Base-by-base conservation (phyloP, 2,329 filamentous ascomycete species). In the Xylaria sp. region DNA sequence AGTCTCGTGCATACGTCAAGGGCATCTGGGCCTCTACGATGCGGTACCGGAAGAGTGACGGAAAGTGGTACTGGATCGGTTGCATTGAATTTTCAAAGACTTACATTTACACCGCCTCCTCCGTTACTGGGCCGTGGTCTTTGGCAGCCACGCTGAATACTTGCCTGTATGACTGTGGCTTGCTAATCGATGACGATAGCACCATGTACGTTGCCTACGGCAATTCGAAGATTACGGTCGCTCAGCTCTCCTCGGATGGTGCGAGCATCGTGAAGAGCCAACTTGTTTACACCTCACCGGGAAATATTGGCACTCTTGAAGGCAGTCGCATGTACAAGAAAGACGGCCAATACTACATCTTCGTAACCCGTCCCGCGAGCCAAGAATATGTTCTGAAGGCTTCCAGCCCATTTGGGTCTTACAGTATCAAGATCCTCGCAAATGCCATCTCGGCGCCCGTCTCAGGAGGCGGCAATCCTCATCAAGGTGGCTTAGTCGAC, bases 131-230 rank as follows among this genome's bases (percentile, higher is more conserved):
- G 0, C 79, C 80, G 0, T 85, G 81, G 81, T 75, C 60, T n/a
- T 72, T 78, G 40, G 63, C 66, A 33, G 74, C 72, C 13, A 72
- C 72, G 10, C 54, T 29, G 49, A 72, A 71, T 1, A 76, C 69
- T 1, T 87, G 84, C 71, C 85, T 84, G 68, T 87, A 87, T 66
- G 85, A 87, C 69, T 79, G 76, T 15, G 84, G 85, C 0, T 70
- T 87, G 0, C 69, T 87, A 7, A 78, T 87, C 33, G 85, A 87
- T 52, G 82, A 85, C 25, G 79, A 87, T 40, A 85, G 86, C 58
- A 83, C 78, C 1, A 82, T 87, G 77, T 87, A 87, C 54, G 80
- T 87, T 0, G 82, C 78, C 0, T 85, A 85, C 66, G 85, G 84
- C 6, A 81, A 77, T 54, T 78, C 73, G 0, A 74, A 80, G 2